Evolutionary conservation across 2,329 filamentous ascomycete genomes (phyloP), one percentile per base, ranked within the genome.

Genomic region (Beauveria bassiana): DNA sequence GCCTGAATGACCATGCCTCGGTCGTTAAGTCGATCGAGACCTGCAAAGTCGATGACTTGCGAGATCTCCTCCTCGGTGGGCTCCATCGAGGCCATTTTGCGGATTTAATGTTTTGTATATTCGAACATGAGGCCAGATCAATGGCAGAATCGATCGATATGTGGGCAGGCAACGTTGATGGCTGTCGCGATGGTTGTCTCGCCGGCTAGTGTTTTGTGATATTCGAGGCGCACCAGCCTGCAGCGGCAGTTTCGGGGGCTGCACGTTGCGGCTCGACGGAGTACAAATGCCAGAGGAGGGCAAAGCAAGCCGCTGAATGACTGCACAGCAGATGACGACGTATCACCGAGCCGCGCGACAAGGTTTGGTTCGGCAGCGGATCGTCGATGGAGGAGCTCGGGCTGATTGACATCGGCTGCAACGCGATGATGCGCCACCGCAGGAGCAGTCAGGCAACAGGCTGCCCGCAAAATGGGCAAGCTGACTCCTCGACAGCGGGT

Each of bases 21-120:
- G 62, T 79, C 77, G n/a, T 71, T 65, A 1, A 67, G 52, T 5
- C 67, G 68, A 61, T 73, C 64, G 34, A 79, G 72, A 42, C 68
- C 66, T 6, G 74, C 70, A 65, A 79, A 75, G 53, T 79, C 78
- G 62, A 77, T 73, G 66, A 80, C 75, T 43, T 71, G 68, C 61
- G 62, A 66, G 65, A 80, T 72, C 45, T 74, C 68, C 2, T 70
- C 70, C 51, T 77, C 71, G 22, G 71, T 70, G 31, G 74, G 73
- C 31, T 76, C 75, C 66, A 66, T 67, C 57, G 71, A 68, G 34
- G 70, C 68, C 72, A 74, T 74, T 57, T 38, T 66, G 62, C 20
- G 22, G 4, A 40, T 7, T 52, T 59, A 59, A 24, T 22, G 9
- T 6, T 20, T 43, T 14, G 40, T 24, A 51, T 31, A 7, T 7